Percentiles rank a stretch among this genome's conserved stretches.
Evolutionary conservation across 768 basidiomycete genomes (phyloP).

Genomic region (Tricholoma terreum): DNA sequence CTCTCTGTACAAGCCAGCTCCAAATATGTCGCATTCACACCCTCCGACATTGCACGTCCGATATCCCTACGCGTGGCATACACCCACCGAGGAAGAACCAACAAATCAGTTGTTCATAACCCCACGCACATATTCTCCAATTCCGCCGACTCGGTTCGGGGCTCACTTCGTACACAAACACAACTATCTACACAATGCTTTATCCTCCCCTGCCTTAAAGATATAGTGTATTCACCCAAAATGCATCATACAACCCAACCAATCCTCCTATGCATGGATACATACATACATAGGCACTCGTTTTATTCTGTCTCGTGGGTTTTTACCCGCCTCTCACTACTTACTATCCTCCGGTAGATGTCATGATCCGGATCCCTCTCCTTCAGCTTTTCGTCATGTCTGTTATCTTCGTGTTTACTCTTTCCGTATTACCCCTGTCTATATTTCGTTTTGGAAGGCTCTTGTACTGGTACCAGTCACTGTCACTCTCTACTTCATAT

Average conservation of each 20-base stretch:
- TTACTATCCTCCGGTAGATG: not conserved
- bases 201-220: not conserved
- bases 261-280: not conserved
- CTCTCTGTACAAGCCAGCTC: not conserved
- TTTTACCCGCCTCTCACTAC: not conserved
- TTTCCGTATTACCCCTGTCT: not conserved
- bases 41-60: not conserved
- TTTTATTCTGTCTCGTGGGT: slow-evolving; percentile 2
- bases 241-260: not conserved
- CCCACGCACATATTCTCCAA: not conserved
- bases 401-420: not conserved
- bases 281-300: slow-evolving; percentile 2
- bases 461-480: not conserved
- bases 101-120: not conserved
- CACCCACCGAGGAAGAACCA: not conserved
- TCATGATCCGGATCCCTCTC: too few species aligned
- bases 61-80: not conserved
- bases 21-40: not conserved
- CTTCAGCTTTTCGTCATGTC: not conserved
- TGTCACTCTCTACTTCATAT: not conserved
- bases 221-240: not conserved
- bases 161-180: not conserved
- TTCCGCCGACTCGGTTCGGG: not conserved
- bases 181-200: not conserved
- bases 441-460: not conserved